Conservation (phyloP, 805 yeast species). For the Yamadazyma philogaea region DNA sequence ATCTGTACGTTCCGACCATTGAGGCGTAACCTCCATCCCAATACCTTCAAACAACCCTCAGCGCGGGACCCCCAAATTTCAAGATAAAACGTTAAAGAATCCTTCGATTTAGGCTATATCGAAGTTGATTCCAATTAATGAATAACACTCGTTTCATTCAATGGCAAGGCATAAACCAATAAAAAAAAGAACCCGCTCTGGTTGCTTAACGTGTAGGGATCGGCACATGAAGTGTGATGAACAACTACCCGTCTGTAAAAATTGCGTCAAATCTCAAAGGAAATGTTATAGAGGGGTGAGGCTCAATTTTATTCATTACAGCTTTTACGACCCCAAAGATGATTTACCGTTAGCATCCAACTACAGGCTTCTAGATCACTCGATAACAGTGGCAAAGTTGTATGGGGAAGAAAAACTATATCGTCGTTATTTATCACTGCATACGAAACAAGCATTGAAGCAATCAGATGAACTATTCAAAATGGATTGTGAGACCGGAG, state of each 20-base stretch:
- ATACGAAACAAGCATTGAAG: slow-evolving; percentile 26
- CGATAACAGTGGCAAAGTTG: slow-evolving; percentile 39
- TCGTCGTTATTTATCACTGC: slow-evolving; percentile 31
- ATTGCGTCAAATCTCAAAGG: slow-evolving; percentile 49
- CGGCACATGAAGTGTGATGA: slow-evolving; percentile 70
- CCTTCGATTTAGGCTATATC: no score
- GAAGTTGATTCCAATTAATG: background rate
- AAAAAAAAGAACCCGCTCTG: slow-evolving; percentile 43
- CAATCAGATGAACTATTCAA: slow-evolving; percentile 32
- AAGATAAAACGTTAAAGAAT: no score
- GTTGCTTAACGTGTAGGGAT: slow-evolving; percentile 61
- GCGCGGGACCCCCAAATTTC: no score
- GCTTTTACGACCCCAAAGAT: slow-evolving; percentile 31
- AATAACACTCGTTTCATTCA: background rate
- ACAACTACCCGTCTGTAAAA: slow-evolving; percentile 56
- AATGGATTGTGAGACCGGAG: slow-evolving; percentile 17
- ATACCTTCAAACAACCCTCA: no score
- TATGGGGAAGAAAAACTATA: slow-evolving; percentile 35
- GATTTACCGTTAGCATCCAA: slow-evolving; percentile 1
- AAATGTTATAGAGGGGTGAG: slow-evolving; percentile 47
- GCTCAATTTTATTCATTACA: slow-evolving; percentile 44
- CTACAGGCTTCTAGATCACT: slow-evolving; percentile 38
- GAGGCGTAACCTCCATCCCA: no score
- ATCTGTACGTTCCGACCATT: no score
- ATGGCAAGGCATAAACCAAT: slow-evolving; percentile 9